phyloP scores from a whole-genome alignment of 805 yeast genomes.

The Starmerella khaoyaiensis region DNA sequence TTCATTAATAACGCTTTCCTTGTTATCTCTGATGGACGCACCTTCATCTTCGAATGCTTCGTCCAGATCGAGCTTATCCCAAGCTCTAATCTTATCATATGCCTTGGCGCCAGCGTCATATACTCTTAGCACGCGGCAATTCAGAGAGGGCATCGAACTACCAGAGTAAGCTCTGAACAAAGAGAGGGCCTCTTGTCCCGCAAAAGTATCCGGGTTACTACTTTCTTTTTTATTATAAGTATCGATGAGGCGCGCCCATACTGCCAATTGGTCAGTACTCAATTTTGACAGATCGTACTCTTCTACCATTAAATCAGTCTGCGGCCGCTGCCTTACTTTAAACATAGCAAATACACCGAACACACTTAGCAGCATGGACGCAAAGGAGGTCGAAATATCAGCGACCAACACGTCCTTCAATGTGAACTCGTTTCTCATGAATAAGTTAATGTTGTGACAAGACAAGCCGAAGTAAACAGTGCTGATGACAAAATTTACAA shows the following conservation, averaged over 20 bases:
- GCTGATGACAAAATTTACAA: constrained; percentile 14
- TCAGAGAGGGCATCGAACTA: constrained; percentile 23
- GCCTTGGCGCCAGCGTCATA: constrained; percentile 22
- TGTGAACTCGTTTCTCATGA: background rate
- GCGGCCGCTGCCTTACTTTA: constrained; percentile 22
- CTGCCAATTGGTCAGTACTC: constrained; percentile 22
- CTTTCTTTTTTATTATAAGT: constrained; percentile 20
- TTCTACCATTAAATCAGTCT: constrained; percentile 24
- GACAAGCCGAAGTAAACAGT: constrained; percentile 21
- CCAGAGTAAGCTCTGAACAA: constrained; percentile 25
- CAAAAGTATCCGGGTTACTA: constrained; percentile 25
- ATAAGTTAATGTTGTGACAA: constrained; percentile 6
- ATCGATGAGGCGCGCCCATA: constrained; percentile 27
- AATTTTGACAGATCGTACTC: constrained; percentile 23
- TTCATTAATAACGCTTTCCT: constrained; percentile 15
- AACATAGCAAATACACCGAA: constrained; percentile 20
- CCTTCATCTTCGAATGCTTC: constrained; percentile 17
- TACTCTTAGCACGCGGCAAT: constrained; percentile 27
- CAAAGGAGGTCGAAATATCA: constrained; percentile 18
- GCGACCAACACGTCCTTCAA: constrained; percentile 20
- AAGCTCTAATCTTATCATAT: constrained; percentile 25
- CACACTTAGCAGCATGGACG: constrained; percentile 19
- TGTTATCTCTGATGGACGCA: constrained; percentile 11
- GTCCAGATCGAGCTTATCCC: constrained; percentile 26
- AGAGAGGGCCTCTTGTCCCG: constrained; percentile 27